Base-by-base conservation (phyloP, 768 basidiomycete genomes). In the Pleurotus sapidus region DNA sequence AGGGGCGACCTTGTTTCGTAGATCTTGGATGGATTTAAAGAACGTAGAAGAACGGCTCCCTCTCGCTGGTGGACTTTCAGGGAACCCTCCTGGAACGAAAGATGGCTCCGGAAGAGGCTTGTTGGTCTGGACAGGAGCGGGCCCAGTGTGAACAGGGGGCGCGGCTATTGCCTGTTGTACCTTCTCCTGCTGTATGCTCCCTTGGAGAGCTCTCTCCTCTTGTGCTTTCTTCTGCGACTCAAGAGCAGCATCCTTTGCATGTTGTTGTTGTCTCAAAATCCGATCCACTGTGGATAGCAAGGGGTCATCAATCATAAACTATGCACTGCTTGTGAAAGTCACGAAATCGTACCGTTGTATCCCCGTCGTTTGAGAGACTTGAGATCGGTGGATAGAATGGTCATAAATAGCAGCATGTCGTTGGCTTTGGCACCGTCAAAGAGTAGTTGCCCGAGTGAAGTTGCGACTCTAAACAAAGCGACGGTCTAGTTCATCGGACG, bases 351-450 rank as follows among this genome's bases (percentile, higher is more conserved):
- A 89, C 91, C 88, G 64, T 94, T 93, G 67, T 93, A 95, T 4
- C 93, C 95, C 60, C 93, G 77, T 39, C 93, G 77, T 64, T 86
- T 88, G 60, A 97, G 69, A 2, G 92, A 85, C 58, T 84, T 82
- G 40, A 98, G 72, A 61, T 95, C 93, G 0, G 95, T 98, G 0
- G 93, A 93, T 15, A 99, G 78, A 54, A 99, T 93, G 0, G 95
- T 97, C 84, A 93, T 91, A 62, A 98, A 88, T 6, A 98, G 68
- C 5, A 99, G 76, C 0, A 91, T 84, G 67, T 99, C 96, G 65
- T 95, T 93, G 23, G 87, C 83, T 69, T 90, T 89, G 2, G 86
- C 86, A 6, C 83, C 79, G 56, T 89, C 83, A 60, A 98, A 91
- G 27, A 97, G 70, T 5, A 89, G 68, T 15, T 86, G 85, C 68